These are phyloP conservation scores for Fistulina hepatica DNA, from an alignment of 1,284 basidiomycete species.

Conservation along the genomic window DNA sequence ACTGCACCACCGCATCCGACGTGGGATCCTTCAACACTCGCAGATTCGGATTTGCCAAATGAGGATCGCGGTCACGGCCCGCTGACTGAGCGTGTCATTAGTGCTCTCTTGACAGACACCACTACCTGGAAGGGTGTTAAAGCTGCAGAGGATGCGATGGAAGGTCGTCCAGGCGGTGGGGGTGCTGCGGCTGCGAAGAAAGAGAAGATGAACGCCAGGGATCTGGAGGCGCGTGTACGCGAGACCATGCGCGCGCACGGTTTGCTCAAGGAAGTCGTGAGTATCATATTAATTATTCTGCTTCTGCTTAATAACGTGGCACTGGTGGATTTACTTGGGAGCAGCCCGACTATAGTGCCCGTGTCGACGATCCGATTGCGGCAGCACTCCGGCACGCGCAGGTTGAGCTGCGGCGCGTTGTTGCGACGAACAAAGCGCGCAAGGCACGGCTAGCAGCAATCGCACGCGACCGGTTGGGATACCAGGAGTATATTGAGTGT, in stretches of 20 bases:
- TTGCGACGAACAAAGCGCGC: slow-evolving; percentile 75
- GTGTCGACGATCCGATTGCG: slow-evolving; percentile 89
- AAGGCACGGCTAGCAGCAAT: slow-evolving; percentile 64
- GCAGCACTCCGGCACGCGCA: slow-evolving; percentile 85
- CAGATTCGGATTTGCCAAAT: slow-evolving; percentile 48
- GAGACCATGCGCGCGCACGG: slow-evolving; percentile 67
- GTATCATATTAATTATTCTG: slow-evolving; percentile 16
- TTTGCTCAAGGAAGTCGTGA: slow-evolving; percentile 45
- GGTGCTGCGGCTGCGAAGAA: slow-evolving; percentile 60
- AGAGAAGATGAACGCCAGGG: slow-evolving; percentile 61
- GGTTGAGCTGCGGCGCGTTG: slow-evolving; percentile 65
- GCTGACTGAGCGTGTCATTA: slow-evolving; percentile 70
- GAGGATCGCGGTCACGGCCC: slow-evolving; percentile 72
- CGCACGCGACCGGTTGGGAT: slow-evolving; percentile 81
- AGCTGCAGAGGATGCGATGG: slow-evolving; percentile 74
- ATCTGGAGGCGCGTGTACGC: slow-evolving; percentile 56
- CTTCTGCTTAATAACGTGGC: slow-evolving; percentile 7
- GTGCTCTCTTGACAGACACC: slow-evolving; percentile 56
- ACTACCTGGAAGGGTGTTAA: slow-evolving; percentile 65
- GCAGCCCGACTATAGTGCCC: slow-evolving; percentile 66
- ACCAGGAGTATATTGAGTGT: slow-evolving; percentile 76
- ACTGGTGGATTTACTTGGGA: too few relatives aligned
- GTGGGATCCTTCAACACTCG: slow-evolving; percentile 65
- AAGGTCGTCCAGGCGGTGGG: slow-evolving; percentile 62
- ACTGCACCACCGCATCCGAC: slow-evolving; percentile 32